These are phyloP conservation scores for Porcisia hertigi DNA, from an alignment of 208 protist species.

Conservation along the genomic window DNA sequence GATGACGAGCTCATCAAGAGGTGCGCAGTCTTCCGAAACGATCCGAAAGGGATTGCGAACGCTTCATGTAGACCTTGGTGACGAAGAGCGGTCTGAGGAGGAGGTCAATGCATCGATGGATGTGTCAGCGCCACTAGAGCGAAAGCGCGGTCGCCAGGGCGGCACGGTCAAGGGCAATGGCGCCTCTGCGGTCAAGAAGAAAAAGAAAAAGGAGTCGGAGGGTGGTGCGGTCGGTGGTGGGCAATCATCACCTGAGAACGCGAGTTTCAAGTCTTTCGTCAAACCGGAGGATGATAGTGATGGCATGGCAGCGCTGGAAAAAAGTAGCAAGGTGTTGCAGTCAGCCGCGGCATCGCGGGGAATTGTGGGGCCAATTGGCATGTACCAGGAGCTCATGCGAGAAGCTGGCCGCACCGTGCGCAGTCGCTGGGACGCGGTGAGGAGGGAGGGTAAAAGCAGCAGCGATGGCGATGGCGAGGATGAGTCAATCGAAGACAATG, in stretches of 20 bases:
- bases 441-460: slow-evolving; percentile 28
- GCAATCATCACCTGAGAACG: not conserved
- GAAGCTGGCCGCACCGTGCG: slow-evolving; percentile 85
- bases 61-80: slow-evolving; percentile 67
- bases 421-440: slow-evolving; percentile 73
- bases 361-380: slow-evolving; percentile 80
- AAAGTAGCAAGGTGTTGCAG: slow-evolving; percentile 23
- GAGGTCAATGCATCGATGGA: not conserved
- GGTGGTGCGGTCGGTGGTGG: not conserved
- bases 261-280: not conserved
- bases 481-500: slow-evolving; percentile 3
- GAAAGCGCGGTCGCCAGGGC: slow-evolving; percentile 8
- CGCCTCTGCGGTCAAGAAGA: slow-evolving; percentile 8
- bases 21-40: slow-evolving; percentile 68
- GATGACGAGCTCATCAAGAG: slow-evolving; percentile 10
- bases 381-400: slow-evolving; percentile 90
- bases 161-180: not conserved
- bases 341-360: slow-evolving; percentile 22
- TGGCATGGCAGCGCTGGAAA: slow-evolving; percentile 3
- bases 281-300: not conserved
- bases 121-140: not conserved
- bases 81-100: slow-evolving; percentile 8
- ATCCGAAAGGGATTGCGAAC: slow-evolving; percentile 84
- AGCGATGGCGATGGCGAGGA: slow-evolving; percentile 21
- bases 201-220: slow-evolving; percentile 18